Percentiles rank a stretch among this genome's conserved stretches.
Conservation (phyloP, 495 filamentous ascomycete genomes). For the Xylaria venustula region DNA sequence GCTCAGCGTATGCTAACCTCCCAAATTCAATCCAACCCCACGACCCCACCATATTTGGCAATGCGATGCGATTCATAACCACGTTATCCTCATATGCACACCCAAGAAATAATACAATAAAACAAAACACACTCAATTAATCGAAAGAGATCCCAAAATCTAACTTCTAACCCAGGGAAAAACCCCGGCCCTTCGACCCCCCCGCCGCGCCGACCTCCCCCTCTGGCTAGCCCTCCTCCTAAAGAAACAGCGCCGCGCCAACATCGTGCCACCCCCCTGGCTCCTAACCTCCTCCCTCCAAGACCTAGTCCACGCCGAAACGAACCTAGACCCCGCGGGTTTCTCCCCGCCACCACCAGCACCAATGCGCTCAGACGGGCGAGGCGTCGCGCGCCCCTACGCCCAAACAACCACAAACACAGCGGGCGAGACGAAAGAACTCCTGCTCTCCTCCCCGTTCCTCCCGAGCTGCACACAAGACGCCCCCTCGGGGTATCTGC, state of each 20-base stretch:
- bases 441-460: slow-evolving; percentile 57
- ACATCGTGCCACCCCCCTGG: slow-evolving; percentile 90
- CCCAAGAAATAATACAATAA: too few relatives aligned
- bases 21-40: slow-evolving; percentile 12
- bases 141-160: background rate
- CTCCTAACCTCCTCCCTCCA: slow-evolving; percentile 70
- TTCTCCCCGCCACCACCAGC: slow-evolving; percentile 76
- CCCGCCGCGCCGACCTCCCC: slow-evolving; percentile 75
- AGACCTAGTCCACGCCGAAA: slow-evolving; percentile 77
- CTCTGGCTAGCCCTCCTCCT: slow-evolving; percentile 97
- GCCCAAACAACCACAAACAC: slow-evolving; percentile 2
- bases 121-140: too few relatives aligned
- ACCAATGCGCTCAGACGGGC: slow-evolving; percentile 47
- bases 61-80: too few relatives aligned
- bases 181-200: slow-evolving; percentile 72
- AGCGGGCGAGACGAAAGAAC: slow-evolving; percentile 11
- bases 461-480: slow-evolving; percentile 57
- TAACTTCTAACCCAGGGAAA: slow-evolving; percentile 58
- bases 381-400: slow-evolving; percentile 32
- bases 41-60: slow-evolving; percentile 21
- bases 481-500: slow-evolving; percentile 64
- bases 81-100: too few relatives aligned
- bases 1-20: slow-evolving; percentile 65
- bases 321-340: slow-evolving; percentile 55
- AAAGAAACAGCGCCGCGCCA: slow-evolving; percentile 90